A percentile compares a stretch with the other conserved stretches of the same genome.
Conservation (phyloP, 495 filamentous ascomycete genomes). For the Echria macrotheca region DNA sequence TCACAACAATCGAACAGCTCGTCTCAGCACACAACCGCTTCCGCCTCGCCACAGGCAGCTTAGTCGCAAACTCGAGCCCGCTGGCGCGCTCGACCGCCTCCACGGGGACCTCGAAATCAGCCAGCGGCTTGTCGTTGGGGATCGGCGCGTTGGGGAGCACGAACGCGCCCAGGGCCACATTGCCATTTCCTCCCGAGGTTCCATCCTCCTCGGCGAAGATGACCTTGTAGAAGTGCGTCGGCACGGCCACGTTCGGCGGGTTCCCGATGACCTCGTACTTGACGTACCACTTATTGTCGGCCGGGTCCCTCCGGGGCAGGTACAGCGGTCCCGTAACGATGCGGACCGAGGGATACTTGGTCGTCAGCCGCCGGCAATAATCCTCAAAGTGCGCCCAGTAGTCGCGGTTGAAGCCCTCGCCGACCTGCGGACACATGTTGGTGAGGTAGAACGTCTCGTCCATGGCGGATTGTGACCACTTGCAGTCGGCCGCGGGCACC, state of each 20-base stretch:
- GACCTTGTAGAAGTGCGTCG: constrained; percentile 98
- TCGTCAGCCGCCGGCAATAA: constrained; percentile 80
- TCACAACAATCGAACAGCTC: constrained; percentile 70
- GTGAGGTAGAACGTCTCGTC: constrained; percentile 85
- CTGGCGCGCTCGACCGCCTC: constrained; percentile 88
- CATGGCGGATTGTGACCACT: constrained; percentile 92
- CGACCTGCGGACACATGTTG: constrained; percentile 98
- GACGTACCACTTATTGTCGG: constrained; percentile 90
- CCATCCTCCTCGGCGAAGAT: constrained; percentile 93
- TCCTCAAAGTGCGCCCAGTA: constrained; percentile 99
- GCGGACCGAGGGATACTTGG: constrained; percentile 76
- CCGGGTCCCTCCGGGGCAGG: constrained; percentile 67
- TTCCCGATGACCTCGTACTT: constrained; percentile 94
- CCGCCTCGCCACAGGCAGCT: constrained; percentile 65
- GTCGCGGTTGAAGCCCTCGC: constrained; percentile 95
- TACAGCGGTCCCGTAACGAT: constrained; percentile 94
- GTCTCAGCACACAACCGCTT: constrained; percentile 83
- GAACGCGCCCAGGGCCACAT: constrained; percentile 88
- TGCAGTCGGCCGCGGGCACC: constrained; percentile 94
- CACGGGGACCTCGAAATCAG: constrained; percentile 89
- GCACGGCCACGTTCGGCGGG: constrained; percentile 91
- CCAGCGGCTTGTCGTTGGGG: constrained; percentile 72
- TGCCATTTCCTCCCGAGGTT: constrained; percentile 61
- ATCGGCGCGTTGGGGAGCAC: constrained; percentile 93
- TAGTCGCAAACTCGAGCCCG: constrained; percentile 82